Base-by-base conservation (phyloP, 2,329 filamentous ascomycete species). In the Ophiobolus disseminans region DNA sequence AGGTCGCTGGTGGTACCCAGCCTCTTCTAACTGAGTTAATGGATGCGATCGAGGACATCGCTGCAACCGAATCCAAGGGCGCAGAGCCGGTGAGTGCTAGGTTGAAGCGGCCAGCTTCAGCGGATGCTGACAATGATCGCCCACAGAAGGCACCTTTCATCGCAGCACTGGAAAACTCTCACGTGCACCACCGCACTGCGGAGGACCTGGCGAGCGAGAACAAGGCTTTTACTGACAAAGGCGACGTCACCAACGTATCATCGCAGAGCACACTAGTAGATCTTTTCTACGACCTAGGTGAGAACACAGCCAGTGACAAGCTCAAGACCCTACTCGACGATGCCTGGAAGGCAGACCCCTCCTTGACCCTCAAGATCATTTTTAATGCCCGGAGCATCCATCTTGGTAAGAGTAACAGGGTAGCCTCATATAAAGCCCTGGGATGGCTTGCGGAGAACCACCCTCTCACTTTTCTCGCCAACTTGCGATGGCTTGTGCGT, bases 371-470 rank as follows among this genome's bases (percentile, higher is more conserved):
- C 22, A 83, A 83, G 61, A 76, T 86, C 57, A 81, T 86, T 55
- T 86, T 83, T 75, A 83, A 85, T 50, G 69, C 78, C 1, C 77
- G 84, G 8, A 84, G 81, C n/a, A 85, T 86, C 39, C 83, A 86
- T 48, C 68, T 85, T 0, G 83, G 84, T 13, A 85, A 85, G 66
- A 75, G 75, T 25, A 78, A 76, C 7, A 75, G 74, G 17, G 46
- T 63, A 2, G 71, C 70, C 1, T 81, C 83, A 50, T 86, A 85
- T 60, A 76, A 75, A 14, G 78, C 77, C 17, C 75, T 81, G 13
- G 81, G 82, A 3, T 86, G 82, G 83, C 72, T 86, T 11, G 77
- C 77, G 2, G 61, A 80, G 56, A 67, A 79, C 21, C 83, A 86
- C 45, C 82, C 83, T 0, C 66, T 74, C 6, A 86, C 82, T 0